A percentile compares a stretch with the other conserved stretches of the same genome.
These are phyloP conservation scores for Cocos nucifera DNA, from an alignment of 176 grass and related monocot genomes.

Conservation along the genomic window DNA sequence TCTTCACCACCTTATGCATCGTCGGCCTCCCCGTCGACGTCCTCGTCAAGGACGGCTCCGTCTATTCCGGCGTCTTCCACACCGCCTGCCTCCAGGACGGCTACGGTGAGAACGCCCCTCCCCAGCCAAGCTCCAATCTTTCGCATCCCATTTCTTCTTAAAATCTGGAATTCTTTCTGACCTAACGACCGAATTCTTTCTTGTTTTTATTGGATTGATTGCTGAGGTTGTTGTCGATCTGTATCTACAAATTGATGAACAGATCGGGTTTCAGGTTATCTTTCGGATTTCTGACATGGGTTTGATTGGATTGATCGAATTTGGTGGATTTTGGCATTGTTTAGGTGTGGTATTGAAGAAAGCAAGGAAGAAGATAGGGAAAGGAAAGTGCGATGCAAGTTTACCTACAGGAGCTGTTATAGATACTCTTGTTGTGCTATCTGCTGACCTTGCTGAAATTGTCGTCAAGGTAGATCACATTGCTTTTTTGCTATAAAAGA, in stretches of 20 bases:
- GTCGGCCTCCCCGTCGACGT: constrained; percentile 76
- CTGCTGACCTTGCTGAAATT: constrained; percentile 84
- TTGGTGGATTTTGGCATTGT: constrained; percentile 15
- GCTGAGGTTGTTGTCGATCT: no score
- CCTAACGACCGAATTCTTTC: no score
- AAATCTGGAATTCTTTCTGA: no score
- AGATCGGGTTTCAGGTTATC: no score
- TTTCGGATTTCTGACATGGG: background rate
- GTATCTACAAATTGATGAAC: no score
- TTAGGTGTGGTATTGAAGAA: constrained; percentile 91
- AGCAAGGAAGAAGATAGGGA: constrained; percentile 64
- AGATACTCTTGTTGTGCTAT: constrained; percentile 62
- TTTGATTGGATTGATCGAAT: constrained; percentile 13
- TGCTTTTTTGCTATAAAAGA: background rate
- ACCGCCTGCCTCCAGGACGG: constrained; percentile 57
- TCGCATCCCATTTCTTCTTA: no score
- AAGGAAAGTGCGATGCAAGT: constrained; percentile 46
- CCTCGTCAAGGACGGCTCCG: constrained; percentile 89
- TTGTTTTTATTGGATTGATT: no score
- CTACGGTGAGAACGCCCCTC: constrained; percentile 27
- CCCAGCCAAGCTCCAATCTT: no score
- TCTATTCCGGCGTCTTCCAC: constrained; percentile 91
- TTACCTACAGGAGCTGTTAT: constrained; percentile 62
- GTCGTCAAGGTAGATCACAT: constrained; percentile 60
- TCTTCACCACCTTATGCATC: constrained; percentile 63